phyloP scores from a whole-genome alignment of 768 basidiomycete genomes.

The Auriscalpium vulgare region DNA sequence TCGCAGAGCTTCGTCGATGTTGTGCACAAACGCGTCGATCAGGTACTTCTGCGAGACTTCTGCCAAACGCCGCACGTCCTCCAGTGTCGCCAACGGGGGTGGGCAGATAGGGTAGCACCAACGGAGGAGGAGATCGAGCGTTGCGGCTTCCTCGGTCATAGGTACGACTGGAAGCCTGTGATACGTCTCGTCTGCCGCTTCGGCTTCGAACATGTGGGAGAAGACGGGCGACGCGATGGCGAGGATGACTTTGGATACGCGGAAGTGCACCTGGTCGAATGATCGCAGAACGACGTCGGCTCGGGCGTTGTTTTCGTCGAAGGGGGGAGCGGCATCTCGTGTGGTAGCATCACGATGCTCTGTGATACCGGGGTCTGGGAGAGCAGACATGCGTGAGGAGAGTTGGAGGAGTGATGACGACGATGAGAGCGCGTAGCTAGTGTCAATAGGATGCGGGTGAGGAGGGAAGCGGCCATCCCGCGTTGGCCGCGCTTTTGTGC shows the following conservation, averaged over 20 bases:
- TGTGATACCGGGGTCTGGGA: too few species aligned
- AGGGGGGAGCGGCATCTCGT: neutral
- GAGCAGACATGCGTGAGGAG: too few species aligned
- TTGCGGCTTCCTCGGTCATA: neutral
- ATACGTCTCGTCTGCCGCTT: neutral
- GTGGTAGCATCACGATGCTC: too few species aligned
- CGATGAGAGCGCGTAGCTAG: too few species aligned
- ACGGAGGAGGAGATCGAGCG: neutral
- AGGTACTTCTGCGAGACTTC: neutral
- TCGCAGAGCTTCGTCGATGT: neutral
- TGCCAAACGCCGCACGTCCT: neutral
- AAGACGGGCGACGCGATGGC: neutral
- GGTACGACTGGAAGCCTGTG: neutral
- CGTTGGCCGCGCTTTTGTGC: too few species aligned
- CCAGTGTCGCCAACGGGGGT: neutral
- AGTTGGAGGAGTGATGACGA: too few species aligned
- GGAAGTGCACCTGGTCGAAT: conserved; percentile 3
- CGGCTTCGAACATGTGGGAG: neutral
- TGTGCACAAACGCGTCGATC: neutral
- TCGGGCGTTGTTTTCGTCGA: neutral
- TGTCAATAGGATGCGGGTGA: too few species aligned
- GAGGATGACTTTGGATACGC: conserved; percentile 3
- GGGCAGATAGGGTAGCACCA: neutral
- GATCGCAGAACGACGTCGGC: conserved; percentile 7
- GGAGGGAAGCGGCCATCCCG: too few species aligned